A percentile compares a stretch with the other conserved stretches of the same genome.
Conservation (phyloP, 2,329 filamentous ascomycete genomes). For the Onygenales sp. region DNA sequence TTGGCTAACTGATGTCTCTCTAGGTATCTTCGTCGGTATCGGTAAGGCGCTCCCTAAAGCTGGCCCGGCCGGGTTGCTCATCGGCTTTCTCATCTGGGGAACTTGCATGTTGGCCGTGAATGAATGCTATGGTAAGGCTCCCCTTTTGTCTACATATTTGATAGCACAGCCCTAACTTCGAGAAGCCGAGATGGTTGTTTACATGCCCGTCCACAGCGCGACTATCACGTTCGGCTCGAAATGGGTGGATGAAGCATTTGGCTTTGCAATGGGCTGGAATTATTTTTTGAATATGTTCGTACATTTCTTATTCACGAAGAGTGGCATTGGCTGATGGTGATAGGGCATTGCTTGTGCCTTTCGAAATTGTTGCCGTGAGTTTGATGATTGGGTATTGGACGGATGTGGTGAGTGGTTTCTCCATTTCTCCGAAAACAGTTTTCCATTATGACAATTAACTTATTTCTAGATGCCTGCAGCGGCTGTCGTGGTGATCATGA, state of each 20-base stretch:
- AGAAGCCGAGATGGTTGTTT: constrained; percentile 37
- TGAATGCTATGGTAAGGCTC: background rate
- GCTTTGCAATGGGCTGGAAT: constrained; percentile 38
- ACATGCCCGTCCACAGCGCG: constrained; percentile 31
- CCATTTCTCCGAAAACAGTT: too few species aligned
- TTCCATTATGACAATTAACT: too few species aligned
- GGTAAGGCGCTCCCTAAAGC: constrained; percentile 27
- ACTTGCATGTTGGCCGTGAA: constrained; percentile 3
- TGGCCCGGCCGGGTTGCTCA: constrained; percentile 28
- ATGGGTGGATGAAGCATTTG: constrained; percentile 38
- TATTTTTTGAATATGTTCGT: constrained; percentile 34
- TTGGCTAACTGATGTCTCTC: too few species aligned
- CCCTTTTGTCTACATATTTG: constrained; percentile 19
- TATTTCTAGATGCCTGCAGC: constrained; percentile 10
- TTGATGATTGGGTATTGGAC: constrained; percentile 33
- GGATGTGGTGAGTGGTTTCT: constrained; percentile 1
- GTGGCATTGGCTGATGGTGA: constrained; percentile 25
- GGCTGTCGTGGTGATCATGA: constrained; percentile 29
- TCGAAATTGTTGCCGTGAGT: constrained; percentile 34
- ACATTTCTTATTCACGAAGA: constrained; percentile 27
- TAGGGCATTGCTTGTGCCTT: constrained; percentile 29
- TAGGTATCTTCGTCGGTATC: constrained; percentile 27
- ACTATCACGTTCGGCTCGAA: constrained; percentile 33
- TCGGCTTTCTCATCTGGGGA: constrained; percentile 17
- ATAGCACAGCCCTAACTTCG: constrained; percentile 28